Base-by-base conservation (phyloP, 2,329 filamentous ascomycete species). In the Sporothrix euskadiensis region DNA sequence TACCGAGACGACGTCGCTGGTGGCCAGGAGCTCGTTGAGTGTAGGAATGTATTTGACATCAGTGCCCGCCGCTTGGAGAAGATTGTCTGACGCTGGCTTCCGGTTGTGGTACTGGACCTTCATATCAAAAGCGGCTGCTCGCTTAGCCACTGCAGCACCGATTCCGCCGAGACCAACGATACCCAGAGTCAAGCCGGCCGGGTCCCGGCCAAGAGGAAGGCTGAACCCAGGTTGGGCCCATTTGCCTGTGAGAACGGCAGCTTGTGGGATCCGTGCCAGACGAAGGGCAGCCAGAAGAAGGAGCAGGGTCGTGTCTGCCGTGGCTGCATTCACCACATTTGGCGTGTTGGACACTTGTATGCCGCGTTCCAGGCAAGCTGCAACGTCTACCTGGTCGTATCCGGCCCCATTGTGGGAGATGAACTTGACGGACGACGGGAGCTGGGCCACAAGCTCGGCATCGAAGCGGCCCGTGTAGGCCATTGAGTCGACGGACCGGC, bases 251-350 rank as follows among this genome's bases (percentile, higher is more conserved):
- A 47, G 54, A 7, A 61, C 30, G 14, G 56, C 70, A 0, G 16
- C 47, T 30, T 69, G 54, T 0, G 69, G 59, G 74, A 85, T 84
- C 87, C 89, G 93, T 68, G 88, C 83, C 0, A 87, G 87, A 44
- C 91, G 85, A 54, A 93, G 81, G 0, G 91, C 89, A 2, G 90
- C 91, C n/a, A 94, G 83, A 71, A 93, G 89, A 1, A 93, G 82
- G 78, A 92, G 93, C 79, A 93, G 88, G 75, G 88, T 90, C 7
- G 87, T 86, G 79, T 93, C 91, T 39, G 91, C 91, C 0, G 91
- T 93, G 6, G 91, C 88, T 79, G 92, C 88, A 78, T 92, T 88
- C 19, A 91, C 89, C 0, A 89, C 88, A 0, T 86, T 88, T 22
- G 91, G 91, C 1, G 89, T 88, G 78, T 93, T 92, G 68, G 90